These are phyloP conservation scores for Parietichytrium sp. DNA, from an alignment of 108 stramenopile species.

Conservation along the genomic window DNA sequence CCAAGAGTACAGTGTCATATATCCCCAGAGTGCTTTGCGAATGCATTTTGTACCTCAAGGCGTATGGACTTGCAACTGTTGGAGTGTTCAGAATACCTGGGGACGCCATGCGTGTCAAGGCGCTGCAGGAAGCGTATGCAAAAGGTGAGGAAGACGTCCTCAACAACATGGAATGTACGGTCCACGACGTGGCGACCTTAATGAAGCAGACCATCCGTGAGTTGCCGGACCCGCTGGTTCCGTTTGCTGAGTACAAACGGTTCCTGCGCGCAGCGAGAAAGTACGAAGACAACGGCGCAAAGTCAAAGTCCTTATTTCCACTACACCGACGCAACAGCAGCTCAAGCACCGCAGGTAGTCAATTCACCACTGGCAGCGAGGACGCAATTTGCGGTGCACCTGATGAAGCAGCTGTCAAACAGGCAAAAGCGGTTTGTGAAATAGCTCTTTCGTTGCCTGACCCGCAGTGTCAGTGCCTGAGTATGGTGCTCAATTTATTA, in stretches of 20 bases:
- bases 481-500: constrained; percentile 20
- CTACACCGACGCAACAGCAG: not conserved
- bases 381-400: not conserved
- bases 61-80: not conserved
- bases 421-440: not conserved
- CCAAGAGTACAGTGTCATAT: no score
- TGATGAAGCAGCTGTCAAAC: not conserved
- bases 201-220: constrained; percentile 1
- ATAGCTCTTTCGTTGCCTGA: not conserved
- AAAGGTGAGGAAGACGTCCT: not conserved
- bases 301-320: not conserved
- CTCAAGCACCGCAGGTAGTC: not conserved
- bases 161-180: no score
- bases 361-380: not conserved
- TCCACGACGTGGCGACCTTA: constrained; percentile 1
- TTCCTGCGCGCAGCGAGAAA: not conserved
- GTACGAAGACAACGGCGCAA: not conserved
- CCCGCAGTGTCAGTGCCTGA: constrained; percentile 19
- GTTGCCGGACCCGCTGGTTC: constrained; percentile 26
- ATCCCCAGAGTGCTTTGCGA: not conserved
- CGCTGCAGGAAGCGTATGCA: not conserved
- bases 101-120: constrained; percentile 16
- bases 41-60: not conserved
- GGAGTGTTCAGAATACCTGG: constrained; percentile 2
- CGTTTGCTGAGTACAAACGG: constrained; percentile 19